Evolutionary conservation across 495 filamentous ascomycete genomes (phyloP).

Genomic region (Arthonia radiata): DNA sequence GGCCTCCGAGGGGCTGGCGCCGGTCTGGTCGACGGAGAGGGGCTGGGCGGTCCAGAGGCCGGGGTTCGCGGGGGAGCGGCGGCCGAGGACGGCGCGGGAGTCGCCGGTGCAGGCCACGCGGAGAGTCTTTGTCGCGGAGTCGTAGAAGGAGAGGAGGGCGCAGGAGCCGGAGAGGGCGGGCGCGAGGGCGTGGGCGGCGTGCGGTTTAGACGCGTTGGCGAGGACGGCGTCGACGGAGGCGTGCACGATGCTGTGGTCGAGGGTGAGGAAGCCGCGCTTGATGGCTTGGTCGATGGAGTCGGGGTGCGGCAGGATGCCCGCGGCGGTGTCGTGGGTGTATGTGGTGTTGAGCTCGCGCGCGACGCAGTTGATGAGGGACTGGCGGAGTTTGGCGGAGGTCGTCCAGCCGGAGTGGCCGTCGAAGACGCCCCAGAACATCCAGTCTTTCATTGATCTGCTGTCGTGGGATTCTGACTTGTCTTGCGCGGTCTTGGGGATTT

Average conservation of each 20-base stretch:
- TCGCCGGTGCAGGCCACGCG: conserved; percentile 89
- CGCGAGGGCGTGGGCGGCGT: conserved; percentile 73
- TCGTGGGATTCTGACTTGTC: conserved; percentile 24
- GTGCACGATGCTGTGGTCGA: conserved; percentile 85
- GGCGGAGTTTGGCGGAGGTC: conserved; percentile 84
- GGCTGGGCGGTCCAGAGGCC: conserved; percentile 88
- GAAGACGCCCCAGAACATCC: conserved; percentile 99
- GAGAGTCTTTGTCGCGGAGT: conserved; percentile 55
- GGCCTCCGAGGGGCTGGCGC: conserved; percentile 58
- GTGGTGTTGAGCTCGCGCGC: conserved; percentile 83
- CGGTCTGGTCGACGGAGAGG: conserved; percentile 82
- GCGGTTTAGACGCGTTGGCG: conserved; percentile 60
- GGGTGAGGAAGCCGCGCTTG: conserved; percentile 65
- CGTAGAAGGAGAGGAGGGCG: conserved; percentile 89
- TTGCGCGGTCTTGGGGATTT: conserved; percentile 41
- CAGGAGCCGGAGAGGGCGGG: conserved; percentile 90
- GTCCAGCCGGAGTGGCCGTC: conserved; percentile 93
- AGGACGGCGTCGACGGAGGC: conserved; percentile 70
- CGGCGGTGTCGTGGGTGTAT: conserved; percentile 48
- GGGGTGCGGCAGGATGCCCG: conserved; percentile 32
- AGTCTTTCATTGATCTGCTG: conserved; percentile 44
- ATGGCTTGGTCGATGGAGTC: conserved; percentile 75
- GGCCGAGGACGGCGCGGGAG: conserved; percentile 75
- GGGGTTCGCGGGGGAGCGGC: conserved; percentile 29
- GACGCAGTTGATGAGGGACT: conserved; percentile 74